Evolutionary conservation across 2,329 filamentous ascomycete species (phyloP), one percentile per base, ranked within the genome.

Genomic region (Lomentospora prolificans): DNA sequence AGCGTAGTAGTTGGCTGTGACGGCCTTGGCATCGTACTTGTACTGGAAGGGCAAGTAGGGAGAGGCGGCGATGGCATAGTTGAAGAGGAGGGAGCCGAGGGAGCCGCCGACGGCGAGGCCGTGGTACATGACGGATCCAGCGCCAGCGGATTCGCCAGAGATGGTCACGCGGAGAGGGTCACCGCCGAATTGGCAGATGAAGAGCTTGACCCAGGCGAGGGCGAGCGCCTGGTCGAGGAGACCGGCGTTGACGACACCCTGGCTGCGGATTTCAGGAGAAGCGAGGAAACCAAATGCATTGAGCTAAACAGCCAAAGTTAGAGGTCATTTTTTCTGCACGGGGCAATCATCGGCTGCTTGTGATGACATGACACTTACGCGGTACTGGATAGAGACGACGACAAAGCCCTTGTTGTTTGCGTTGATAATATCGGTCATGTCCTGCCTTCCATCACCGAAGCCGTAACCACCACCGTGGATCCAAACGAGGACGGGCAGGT

Each of bases 11-110:
- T 61, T 64, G 25, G 60, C 57, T 3, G 66, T 67, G 2, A 69
- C 65, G 54, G 60, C 55, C 1, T 60, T 48, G 44, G 64, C 66
- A 53, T 70, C 60, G 57, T 67, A 71, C 1, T 66, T 67, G 63
- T 80, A 80, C 59, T 81, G 76, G 56, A 75, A 75, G 0, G 79
- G 77, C 9, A 80, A 69, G 59, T 78, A 83, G 1, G 80, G 79
- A 44, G 69, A 71, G 1, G 66, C 62, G 3, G 66, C 60, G 41
- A 72, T 69, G 17, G 27, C 60, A n/a, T 64, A 75, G 5, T 63
- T 67, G 63, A 84, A 83, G 1, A 83, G 67, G 1, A 63, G 58
- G 24, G 71, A 69, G 3, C 70, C 67, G 1, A 68, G 68, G 10
- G 68, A 70, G 2, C 72, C 71, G 9, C 31, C 33, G 31, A 73